A percentile compares a stretch with the other conserved stretches of the same genome.
Evolutionary conservation across 2,329 filamentous ascomycete species (phyloP).

Genomic region (Aspergillus sp.): DNA sequence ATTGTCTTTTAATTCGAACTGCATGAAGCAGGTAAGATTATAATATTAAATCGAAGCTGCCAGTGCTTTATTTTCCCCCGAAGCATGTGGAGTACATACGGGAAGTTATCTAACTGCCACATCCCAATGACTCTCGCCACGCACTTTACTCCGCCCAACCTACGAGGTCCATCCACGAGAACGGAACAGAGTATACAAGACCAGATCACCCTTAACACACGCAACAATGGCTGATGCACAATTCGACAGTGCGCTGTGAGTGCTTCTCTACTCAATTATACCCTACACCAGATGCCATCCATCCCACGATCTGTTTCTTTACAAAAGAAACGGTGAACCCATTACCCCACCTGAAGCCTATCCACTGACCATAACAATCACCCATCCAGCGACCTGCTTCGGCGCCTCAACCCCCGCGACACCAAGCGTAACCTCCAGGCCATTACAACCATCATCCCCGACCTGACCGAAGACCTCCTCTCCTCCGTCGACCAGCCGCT

Average conservation of each 20-base stretch:
- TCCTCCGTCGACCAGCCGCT: constrained; percentile 97
- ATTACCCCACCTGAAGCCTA: constrained; percentile 2
- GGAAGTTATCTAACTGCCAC: constrained; percentile 11
- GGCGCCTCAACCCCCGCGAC: constrained; percentile 91
- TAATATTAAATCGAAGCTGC: too few species aligned
- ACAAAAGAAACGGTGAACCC: not conserved
- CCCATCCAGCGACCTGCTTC: constrained; percentile 79
- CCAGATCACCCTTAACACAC: constrained; percentile 5
- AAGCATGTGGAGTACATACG: not conserved
- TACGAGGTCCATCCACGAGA: constrained; percentile 4
- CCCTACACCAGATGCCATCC: too few species aligned
- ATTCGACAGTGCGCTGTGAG: constrained; percentile 49
- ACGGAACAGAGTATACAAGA: constrained; percentile 1
- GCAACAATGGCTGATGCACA: constrained; percentile 43
- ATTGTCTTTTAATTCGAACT: too few species aligned
- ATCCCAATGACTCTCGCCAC: constrained; percentile 4
- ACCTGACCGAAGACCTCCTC: constrained; percentile 94
- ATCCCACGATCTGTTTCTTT: not conserved
- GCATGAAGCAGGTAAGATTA: too few species aligned
- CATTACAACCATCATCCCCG: constrained; percentile 82
- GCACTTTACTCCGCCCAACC: constrained; percentile 13
- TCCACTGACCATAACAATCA: constrained; percentile 21
- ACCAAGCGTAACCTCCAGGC: constrained; percentile 82
- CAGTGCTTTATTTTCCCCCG: too few species aligned
- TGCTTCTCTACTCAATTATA: constrained; percentile 2